Evolutionary conservation across 371 early-diverging fungal species (phyloP), one percentile per base, ranked within the genome.

Genomic region (Chytridiales sp.): DNA sequence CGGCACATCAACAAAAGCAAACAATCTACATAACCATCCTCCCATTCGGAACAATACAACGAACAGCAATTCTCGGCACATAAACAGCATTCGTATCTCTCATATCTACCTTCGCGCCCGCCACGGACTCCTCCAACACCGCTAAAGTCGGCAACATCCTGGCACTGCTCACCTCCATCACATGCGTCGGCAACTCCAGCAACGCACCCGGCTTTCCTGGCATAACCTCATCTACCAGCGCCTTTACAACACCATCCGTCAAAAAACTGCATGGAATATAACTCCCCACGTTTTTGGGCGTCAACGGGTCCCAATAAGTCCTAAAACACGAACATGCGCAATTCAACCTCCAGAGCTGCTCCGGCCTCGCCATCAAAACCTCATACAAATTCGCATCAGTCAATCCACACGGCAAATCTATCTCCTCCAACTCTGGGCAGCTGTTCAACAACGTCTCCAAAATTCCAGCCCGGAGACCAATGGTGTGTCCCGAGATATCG

Each of bases 401-500:
- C 13, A 65, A 34, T 11, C 66, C 66, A 39, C 66, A 65, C 4
- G 66, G 66, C 3, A 65, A 47, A 40, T 65, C 66, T 15, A 65
- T 55, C 42, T 65, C 66, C 29, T 65, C 66, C 6, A 65, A 15
- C 26, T 51, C 50, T 17, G 21, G 21, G 32, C 66, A 65, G 4
- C 41, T 46, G 3, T 34, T 27, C 8, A 65, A 31, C 22, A 65
- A 46, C 9, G 34, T 36, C 38, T 65, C 66, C 21, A 65, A 24
- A 17, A 47, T 29, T 11, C 64, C 61, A 38, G 2, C 15, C 21
- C 54, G 41, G 8, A 65, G 22, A 6, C 66, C 66, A 13, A 34
- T 44, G 5, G 66, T 59, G 38, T 65, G 59, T 6, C 66, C 66
- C 38, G 66, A 65, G 32, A 65, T 62, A 29, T 65, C 66, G 38